Evolutionary conservation across 2,329 filamentous ascomycete species (phyloP), one percentile per base, ranked within the genome.

Genomic region (Eutypa lata): DNA sequence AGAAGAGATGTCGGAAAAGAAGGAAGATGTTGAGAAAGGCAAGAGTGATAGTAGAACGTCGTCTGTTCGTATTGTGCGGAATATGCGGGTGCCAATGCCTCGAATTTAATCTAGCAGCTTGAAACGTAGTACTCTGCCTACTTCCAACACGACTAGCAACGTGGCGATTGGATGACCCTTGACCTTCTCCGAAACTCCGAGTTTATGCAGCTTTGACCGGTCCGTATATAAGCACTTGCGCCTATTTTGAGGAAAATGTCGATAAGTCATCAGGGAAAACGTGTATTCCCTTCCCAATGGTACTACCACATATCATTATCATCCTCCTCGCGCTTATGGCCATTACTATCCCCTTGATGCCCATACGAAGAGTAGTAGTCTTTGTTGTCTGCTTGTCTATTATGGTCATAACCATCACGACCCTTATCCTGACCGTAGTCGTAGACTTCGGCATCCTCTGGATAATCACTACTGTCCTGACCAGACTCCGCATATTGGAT

Each of bases 391-490:
- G 60, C 63, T 38, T 66, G 48, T 43, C 45, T 64, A 44, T 68
- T 61, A 7, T 59, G 56, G 42, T 69, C 62, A 49, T 75, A 71
- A 43, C 62, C 68, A 53, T 69, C 70, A 44, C 77, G 73, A 44
- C 76, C 73, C 44, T 68, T 72, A 53, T 71, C 71, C 53, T 79
- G 76, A 52, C 78, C 76, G 56, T 80, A 78, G 61, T 80, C 76
- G 57, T 80, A 80, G 38, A 79, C 78, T 55, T 79, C 77, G 54
- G 76, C 76, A 55, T 78, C 76, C 57, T 80, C 76, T 51, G 78
- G 73, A 56, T 80, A 80, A 55, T 80, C 77, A 18, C 66, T 66
- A 24, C 75, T 71, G 50, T 76, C 72, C 24, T 69, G 71, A 43
- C 68, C 70, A 44, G 71, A 69, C 58, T 79, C 76, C 21, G 71